Conservation (phyloP, 164 flowering plant genomes). For the Saururus chinensis region DNA sequence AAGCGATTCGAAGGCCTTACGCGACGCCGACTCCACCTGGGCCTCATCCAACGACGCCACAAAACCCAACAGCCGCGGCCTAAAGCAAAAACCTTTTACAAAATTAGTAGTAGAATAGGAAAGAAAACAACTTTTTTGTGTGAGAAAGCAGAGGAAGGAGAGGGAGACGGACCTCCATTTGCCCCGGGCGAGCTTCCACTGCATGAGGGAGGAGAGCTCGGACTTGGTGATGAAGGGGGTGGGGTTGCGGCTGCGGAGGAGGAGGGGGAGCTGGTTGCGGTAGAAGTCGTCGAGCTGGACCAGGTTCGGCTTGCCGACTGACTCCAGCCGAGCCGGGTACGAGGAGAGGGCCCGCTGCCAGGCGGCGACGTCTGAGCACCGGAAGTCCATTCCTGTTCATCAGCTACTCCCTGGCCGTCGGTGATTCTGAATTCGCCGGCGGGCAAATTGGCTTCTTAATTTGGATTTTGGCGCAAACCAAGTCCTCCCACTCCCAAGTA, state of each 20-base stretch:
- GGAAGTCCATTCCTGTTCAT: conserved; percentile 10
- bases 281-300: conserved; percentile 63
- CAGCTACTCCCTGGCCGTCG: not conserved
- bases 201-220: conserved; percentile 72
- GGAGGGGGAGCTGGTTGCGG: conserved; percentile 45
- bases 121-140: not conserved
- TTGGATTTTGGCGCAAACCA: too few relatives aligned
- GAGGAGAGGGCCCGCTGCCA: conserved; percentile 15
- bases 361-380: conserved; percentile 7
- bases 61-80: conserved; percentile 70
- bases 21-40: conserved; percentile 51
- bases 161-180: conserved; percentile 48
- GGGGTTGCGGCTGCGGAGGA: conserved; percentile 59
- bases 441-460: too few relatives aligned
- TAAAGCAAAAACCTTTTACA: conserved; percentile 4
- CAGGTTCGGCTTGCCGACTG: conserved; percentile 46
- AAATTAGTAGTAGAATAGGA: too few relatives aligned
- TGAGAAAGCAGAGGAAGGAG: too few relatives aligned
- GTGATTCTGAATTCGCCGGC: too few relatives aligned
- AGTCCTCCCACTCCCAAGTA: too few relatives aligned
- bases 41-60: conserved; percentile 52
- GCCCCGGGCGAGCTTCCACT: conserved; percentile 85
- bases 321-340: conserved; percentile 22
- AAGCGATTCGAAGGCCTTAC: conserved; percentile 55
- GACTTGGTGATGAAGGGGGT: conserved; percentile 52